Evolutionary conservation across 2,329 filamentous ascomycete genomes (phyloP), one percentile per base, ranked within the genome.

Genomic region (Fonsecaea multimorphosa): DNA sequence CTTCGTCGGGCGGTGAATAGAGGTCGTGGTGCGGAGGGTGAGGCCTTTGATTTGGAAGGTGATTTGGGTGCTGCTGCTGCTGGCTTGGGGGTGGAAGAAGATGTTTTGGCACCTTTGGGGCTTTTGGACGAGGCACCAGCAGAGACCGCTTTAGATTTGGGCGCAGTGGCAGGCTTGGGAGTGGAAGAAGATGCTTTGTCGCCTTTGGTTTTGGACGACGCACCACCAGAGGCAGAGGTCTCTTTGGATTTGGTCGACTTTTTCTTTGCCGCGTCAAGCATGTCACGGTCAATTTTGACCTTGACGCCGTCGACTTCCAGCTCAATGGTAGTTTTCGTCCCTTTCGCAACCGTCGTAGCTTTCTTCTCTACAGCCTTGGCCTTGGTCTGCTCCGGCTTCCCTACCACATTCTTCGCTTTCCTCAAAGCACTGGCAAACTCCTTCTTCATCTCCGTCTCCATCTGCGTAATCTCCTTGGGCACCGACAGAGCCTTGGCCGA

Each of bases 361-460:
- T 31, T 34, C 36, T 46, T 22, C 56, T 16, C 14, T 2, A 14
- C 14, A 27, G 19, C 16, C 56, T 49, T 49, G 49, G 24, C 29
- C 3, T 3, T 8, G 29, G 29, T 3, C 66, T 61, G 16, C 46
- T 55, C 29, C 49, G 11, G 22, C 68, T 3, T 31, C 29, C 29
- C n/a, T 51, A 46, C 64, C 44, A 55, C 71, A 19, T 22, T 57
- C 38, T 70, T 66, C 34, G 85, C 81, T 27, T 79, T 81, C 67
- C 81, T 82, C 1, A 77, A 78, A 80, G 53, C 27, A n/a, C 57
- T 44, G 9, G 61, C 64, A 55, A 84, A 88, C 66, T 87, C 82
- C 68, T 83, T 87, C 78, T 85, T 87, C 74, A 89, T 73, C 56
- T 84, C 81, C 1, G 72, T 69, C 75, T 89, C 86, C 29, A 88